A percentile compares a stretch with the other conserved stretches of the same genome.
These are phyloP conservation scores for Exobasidium rhododendri DNA, from an alignment of 1,284 basidiomycete genomes.

Conservation along the genomic window DNA sequence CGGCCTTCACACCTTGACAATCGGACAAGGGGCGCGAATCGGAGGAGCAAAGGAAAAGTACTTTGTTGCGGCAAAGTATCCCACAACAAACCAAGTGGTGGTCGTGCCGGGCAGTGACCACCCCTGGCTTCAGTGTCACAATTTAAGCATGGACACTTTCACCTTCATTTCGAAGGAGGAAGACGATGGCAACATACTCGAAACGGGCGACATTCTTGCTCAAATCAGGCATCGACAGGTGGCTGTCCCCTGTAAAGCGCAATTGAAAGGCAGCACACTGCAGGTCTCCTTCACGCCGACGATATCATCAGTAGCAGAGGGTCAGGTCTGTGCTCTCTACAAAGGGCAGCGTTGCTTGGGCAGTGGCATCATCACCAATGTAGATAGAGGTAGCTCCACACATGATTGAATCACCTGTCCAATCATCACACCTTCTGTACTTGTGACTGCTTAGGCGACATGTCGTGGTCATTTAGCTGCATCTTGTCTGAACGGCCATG, in stretches of 20 bases:
- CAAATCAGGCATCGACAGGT: conserved; percentile 73
- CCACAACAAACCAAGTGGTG: conserved; percentile 64
- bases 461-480: no score
- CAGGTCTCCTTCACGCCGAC: conserved; percentile 61
- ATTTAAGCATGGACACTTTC: conserved; percentile 21
- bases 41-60: conserved; percentile 65
- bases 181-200: conserved; percentile 4
- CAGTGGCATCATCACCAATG: conserved; percentile 66
- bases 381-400: no score
- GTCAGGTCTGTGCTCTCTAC: conserved; percentile 76
- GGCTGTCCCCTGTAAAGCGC: conserved; percentile 61
- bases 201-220: conserved; percentile 59
- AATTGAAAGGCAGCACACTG: not conserved
- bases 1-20: conserved; percentile 83
- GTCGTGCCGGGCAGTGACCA: conserved; percentile 74
- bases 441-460: no score
- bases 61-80: conserved; percentile 75
- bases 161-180: conserved; percentile 26
- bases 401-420: no score
- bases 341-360: conserved; percentile 72
- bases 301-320: conserved; percentile 70
- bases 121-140: conserved; percentile 62
- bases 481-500: no score
- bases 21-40: conserved; percentile 74
- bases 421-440: no score